phyloP scores from a whole-genome alignment of 257 asterid genomes.

The Capsicum chinense region DNA sequence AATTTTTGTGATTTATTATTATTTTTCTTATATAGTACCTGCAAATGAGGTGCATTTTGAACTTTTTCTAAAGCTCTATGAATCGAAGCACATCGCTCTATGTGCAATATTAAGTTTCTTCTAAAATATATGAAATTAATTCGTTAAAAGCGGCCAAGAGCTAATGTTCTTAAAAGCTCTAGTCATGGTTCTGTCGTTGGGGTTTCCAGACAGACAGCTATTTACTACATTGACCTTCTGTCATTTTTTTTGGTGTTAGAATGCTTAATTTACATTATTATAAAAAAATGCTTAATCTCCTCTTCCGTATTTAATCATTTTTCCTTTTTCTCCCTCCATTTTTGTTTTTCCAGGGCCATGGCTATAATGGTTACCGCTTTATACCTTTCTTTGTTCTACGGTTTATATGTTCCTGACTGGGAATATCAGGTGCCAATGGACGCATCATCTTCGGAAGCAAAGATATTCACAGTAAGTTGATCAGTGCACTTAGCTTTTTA shows the following conservation, averaged over 20 bases:
- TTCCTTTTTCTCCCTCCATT: background rate
- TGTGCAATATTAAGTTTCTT: background rate
- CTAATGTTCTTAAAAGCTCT: background rate
- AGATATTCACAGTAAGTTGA: conserved; percentile 46
- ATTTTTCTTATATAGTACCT: background rate
- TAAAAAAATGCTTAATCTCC: background rate
- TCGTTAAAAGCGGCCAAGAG: background rate
- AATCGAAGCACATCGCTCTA: background rate
- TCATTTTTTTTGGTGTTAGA: background rate
- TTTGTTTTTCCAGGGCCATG: conserved; percentile 47
- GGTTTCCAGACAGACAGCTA: background rate
- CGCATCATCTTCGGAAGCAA: conserved; percentile 40
- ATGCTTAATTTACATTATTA: conserved; percentile 1
- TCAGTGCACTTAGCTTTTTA: background rate
- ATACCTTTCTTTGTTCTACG: conserved; percentile 57
- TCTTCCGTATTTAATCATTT: background rate
- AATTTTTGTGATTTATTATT: background rate
- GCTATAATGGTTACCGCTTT: conserved; percentile 46
- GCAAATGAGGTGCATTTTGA: conserved; percentile 19
- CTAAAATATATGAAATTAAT: background rate
- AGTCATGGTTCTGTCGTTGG: no score
- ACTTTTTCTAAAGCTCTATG: conserved; percentile 12
- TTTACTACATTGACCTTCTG: background rate
- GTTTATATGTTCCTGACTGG: conserved; percentile 66
- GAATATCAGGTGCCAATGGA: conserved; percentile 52